phyloP scores from a whole-genome alignment of 345 rosid genomes.

The Angophora floribunda region DNA sequence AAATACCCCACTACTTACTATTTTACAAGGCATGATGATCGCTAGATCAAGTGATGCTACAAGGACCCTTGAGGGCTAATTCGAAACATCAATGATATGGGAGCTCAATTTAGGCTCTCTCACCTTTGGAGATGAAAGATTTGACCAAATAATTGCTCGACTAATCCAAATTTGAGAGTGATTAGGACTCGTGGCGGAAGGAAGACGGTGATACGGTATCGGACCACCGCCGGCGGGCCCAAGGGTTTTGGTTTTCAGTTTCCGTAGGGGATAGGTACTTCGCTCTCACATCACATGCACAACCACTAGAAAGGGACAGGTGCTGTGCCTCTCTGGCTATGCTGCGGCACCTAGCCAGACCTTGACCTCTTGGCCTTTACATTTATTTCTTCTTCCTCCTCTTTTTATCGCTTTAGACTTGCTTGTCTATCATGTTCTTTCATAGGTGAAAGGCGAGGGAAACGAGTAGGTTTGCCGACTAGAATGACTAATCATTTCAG shows the following conservation, averaged over 20 bases:
- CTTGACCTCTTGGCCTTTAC: not conserved
- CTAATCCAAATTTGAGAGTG: not conserved
- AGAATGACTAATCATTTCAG: not conserved
- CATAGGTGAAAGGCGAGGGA: not conserved
- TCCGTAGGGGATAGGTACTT: not conserved
- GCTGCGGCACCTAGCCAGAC: not conserved
- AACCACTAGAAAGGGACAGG: not conserved
- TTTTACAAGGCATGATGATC: fast-evolving
- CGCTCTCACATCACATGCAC: not conserved
- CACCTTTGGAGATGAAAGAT: not conserved
- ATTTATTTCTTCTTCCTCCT: not conserved
- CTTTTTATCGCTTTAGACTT: not conserved
- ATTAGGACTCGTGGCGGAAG: not conserved
- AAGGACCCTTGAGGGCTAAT: fast-evolving
- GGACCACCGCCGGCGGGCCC: not conserved
- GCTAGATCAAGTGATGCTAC: fast-evolving
- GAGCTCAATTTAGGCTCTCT: not conserved
- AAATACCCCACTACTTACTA: fast-evolving
- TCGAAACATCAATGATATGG: not conserved
- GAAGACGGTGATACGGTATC: not conserved
- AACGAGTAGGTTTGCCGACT: not conserved
- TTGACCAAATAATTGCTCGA: fast-evolving
- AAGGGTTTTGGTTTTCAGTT: not conserved
- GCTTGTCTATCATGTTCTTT: not conserved
- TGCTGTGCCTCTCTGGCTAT: not conserved